A percentile compares a stretch with the other conserved stretches of the same genome.
Conservation (phyloP, 2,329 filamentous ascomycete species). For the Aspergillus neotritici region DNA sequence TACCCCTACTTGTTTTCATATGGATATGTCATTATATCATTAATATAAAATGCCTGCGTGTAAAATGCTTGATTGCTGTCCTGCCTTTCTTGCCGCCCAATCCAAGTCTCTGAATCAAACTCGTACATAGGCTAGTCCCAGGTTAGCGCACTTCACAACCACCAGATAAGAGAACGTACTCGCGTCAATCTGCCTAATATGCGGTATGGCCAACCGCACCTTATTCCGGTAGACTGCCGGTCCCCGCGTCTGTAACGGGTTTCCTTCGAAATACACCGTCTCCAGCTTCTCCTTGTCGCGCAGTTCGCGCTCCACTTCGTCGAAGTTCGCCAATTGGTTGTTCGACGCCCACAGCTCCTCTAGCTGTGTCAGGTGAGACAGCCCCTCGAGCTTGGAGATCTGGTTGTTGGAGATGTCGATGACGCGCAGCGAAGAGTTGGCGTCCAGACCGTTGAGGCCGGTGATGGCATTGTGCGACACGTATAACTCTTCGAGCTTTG, state of each 20-base stretch:
- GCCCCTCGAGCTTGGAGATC: conserved; percentile 66
- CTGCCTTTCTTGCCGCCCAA: no score
- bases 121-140: conserved; percentile 25
- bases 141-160: background rate
- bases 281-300: conserved; percentile 71
- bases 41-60: no score
- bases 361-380: conserved; percentile 63
- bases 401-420: conserved; percentile 89
- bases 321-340: conserved; percentile 73
- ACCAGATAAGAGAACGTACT: conserved; percentile 50
- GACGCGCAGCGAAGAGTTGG: conserved; percentile 62
- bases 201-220: conserved; percentile 76
- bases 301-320: conserved; percentile 71
- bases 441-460: conserved; percentile 66
- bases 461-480: conserved; percentile 90
- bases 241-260: conserved; percentile 72
- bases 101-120: conserved; percentile 1
- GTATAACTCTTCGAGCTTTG: conserved; percentile 84
- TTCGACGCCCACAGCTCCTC: conserved; percentile 95
- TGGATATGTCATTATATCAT: no score
- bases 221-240: conserved; percentile 94
- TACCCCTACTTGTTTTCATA: no score
- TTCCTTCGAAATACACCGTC: conserved; percentile 96
- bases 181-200: conserved; percentile 90
- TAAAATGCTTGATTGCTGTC: no score